A percentile compares a stretch with the other conserved stretches of the same genome.
Conservation (phyloP, 2,329 filamentous ascomycete genomes). For the Alternaria conjuncta region DNA sequence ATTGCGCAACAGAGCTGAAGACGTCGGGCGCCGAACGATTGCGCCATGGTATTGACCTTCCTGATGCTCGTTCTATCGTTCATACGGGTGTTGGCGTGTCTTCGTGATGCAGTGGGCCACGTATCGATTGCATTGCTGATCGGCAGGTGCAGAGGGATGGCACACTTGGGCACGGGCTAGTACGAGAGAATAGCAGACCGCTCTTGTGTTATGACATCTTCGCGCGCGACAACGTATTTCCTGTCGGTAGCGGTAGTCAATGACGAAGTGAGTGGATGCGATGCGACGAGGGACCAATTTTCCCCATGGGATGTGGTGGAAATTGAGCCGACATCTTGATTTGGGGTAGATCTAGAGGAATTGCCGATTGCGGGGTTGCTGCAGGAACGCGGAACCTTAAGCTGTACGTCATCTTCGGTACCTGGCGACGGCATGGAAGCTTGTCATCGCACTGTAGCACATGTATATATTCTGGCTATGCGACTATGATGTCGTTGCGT, state of each 20-base stretch:
- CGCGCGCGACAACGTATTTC: not conserved
- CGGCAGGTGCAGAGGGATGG: not conserved
- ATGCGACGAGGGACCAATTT: not conserved
- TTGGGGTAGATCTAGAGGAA: not conserved
- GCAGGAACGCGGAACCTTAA: not conserved
- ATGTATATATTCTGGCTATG: not conserved
- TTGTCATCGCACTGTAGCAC: not conserved
- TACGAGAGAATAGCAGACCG: not conserved
- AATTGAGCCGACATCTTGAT: not conserved
- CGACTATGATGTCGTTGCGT: not conserved
- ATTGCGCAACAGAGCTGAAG: not conserved
- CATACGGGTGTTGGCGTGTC: not conserved
- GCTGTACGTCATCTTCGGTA: not conserved
- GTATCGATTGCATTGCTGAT: not conserved
- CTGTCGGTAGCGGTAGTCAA: not conserved
- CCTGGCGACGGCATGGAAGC: not conserved
- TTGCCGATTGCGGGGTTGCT: not conserved
- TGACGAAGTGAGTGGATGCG: not conserved
- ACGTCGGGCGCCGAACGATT: not conserved
- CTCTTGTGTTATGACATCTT: not conserved
- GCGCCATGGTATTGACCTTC: not conserved
- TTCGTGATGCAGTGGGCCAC: not conserved
- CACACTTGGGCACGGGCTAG: not conserved
- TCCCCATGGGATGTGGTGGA: not conserved
- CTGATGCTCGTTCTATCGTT: not conserved